Evolutionary conservation across 805 yeast genomes (phyloP).

Genomic region (Candida caryicola): DNA sequence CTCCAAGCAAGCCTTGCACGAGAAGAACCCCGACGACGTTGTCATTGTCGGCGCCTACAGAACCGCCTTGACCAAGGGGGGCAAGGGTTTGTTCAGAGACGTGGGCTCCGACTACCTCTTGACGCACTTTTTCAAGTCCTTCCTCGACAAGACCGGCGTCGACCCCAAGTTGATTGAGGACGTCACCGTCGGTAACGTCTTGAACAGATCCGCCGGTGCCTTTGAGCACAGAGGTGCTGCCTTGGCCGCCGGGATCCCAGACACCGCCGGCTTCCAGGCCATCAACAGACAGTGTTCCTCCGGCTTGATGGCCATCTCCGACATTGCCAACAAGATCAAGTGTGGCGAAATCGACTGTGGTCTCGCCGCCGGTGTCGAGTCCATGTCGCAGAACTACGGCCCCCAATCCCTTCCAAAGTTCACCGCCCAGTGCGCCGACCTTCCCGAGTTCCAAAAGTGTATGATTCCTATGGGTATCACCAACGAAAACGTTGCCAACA

Average conservation of each 20-base stretch:
- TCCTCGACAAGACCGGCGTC: slow-evolving; percentile 52
- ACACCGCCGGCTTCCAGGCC: slow-evolving; percentile 73
- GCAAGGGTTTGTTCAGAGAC: slow-evolving; percentile 82
- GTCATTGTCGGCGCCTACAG: slow-evolving; percentile 89
- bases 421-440: slow-evolving; percentile 31
- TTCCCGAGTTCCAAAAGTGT: slow-evolving; percentile 57
- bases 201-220: slow-evolving; percentile 92
- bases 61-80: slow-evolving; percentile 86
- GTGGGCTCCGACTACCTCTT: slow-evolving; percentile 78
- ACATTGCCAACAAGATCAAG: slow-evolving; percentile 82
- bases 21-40: slow-evolving; percentile 80
- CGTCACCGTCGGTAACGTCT: slow-evolving; percentile 85
- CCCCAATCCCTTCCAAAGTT: slow-evolving; percentile 63
- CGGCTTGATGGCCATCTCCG: slow-evolving; percentile 86
- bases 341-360: slow-evolving; percentile 90
- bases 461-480: slow-evolving; percentile 96
- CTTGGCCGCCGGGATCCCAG: slow-evolving; percentile 87
- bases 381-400: slow-evolving; percentile 91
- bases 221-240: slow-evolving; percentile 91
- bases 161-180: slow-evolving; percentile 66
- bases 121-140: slow-evolving; percentile 58
- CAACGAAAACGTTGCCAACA: slow-evolving; percentile 81
- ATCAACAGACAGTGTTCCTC: slow-evolving; percentile 94
- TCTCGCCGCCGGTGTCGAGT: slow-evolving; percentile 88
- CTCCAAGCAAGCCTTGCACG: slow-evolving; percentile 40